A percentile compares a stretch with the other conserved stretches of the same genome.
Evolutionary conservation across 306 rosid genomes (phyloP).

Genomic region (Mimosa pudica): DNA sequence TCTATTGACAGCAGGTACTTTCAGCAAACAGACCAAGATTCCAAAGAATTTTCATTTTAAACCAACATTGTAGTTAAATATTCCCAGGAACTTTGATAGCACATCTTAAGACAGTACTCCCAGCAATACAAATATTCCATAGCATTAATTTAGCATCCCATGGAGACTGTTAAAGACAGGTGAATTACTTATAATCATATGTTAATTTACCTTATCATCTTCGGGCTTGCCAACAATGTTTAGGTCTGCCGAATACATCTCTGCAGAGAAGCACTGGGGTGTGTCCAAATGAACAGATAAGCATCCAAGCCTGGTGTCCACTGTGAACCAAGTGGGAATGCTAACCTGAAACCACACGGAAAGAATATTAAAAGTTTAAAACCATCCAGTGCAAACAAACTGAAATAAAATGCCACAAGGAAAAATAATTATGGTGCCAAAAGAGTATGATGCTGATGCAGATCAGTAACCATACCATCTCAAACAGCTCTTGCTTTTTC

Average conservation of each 20-base stretch:
- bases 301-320: constrained; percentile 96
- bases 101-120: background rate
- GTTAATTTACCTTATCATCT: constrained; percentile 83
- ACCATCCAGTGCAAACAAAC: constrained; percentile 31
- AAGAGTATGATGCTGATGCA: constrained; percentile 3
- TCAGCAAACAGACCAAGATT: background rate
- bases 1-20: background rate
- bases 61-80: background rate
- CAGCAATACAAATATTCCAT: background rate
- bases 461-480: constrained; percentile 67
- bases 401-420: constrained; percentile 3
- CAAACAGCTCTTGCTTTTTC: constrained; percentile 91
- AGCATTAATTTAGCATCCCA: background rate
- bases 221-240: constrained; percentile 92
- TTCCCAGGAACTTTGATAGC: background rate
- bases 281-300: constrained; percentile 95
- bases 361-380: constrained; percentile 39
- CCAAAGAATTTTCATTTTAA: background rate
- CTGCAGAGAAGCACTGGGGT: constrained; percentile 96
- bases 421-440: background rate
- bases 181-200: constrained; percentile 16
- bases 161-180: constrained; percentile 11
- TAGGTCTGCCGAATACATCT: constrained; percentile 95
- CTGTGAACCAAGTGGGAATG: constrained; percentile 97
- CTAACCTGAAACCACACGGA: constrained; percentile 73